Conservation (phyloP, 176 grass and related monocot genomes). For the Hsuehochloa calcarea region DNA sequence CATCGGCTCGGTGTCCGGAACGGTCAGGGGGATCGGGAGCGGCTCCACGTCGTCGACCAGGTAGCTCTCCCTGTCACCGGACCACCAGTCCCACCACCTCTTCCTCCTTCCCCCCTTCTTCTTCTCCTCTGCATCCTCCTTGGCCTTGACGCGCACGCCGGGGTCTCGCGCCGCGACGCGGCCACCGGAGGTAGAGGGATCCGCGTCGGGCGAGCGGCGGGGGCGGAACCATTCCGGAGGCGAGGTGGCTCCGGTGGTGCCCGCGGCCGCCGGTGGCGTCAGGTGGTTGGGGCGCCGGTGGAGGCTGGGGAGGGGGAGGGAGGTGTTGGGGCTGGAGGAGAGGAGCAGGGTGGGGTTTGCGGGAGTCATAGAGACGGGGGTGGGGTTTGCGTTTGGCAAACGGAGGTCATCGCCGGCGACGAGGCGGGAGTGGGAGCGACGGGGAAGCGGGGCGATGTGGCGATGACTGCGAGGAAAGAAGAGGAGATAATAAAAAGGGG, state of each 20-base stretch:
- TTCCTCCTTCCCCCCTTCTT: conserved; percentile 27
- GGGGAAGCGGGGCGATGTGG: conserved; percentile 1
- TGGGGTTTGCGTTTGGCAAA: conserved; percentile 17
- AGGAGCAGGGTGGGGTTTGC: conserved; percentile 32
- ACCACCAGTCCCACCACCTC: conserved; percentile 90
- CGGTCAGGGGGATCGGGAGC: conserved; percentile 80
- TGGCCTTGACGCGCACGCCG: conserved; percentile 73
- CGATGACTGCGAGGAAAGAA: neutral
- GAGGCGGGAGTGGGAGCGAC: neutral
- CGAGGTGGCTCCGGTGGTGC: conserved; percentile 54
- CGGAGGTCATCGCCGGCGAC: conserved; percentile 43
- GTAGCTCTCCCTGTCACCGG: conserved; percentile 89
- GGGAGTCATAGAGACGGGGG: conserved; percentile 41
- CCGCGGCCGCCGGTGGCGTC: conserved; percentile 43
- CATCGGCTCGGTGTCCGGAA: conserved; percentile 60
- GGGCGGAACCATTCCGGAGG: conserved; percentile 76
- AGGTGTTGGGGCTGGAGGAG: conserved; percentile 28
- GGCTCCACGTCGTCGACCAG: conserved; percentile 68
- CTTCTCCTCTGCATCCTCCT: conserved; percentile 52
- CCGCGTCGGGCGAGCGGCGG: neutral
- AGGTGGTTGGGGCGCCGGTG: neutral
- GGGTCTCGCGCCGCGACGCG: conserved; percentile 58
- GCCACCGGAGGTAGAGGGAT: conserved; percentile 38
- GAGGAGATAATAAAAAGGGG: neutral
- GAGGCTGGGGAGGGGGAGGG: neutral